A percentile compares a stretch with the other conserved stretches of the same genome.
phyloP scores from a whole-genome alignment of 1,139 yeast species.

The Taiozyma sp. region DNA sequence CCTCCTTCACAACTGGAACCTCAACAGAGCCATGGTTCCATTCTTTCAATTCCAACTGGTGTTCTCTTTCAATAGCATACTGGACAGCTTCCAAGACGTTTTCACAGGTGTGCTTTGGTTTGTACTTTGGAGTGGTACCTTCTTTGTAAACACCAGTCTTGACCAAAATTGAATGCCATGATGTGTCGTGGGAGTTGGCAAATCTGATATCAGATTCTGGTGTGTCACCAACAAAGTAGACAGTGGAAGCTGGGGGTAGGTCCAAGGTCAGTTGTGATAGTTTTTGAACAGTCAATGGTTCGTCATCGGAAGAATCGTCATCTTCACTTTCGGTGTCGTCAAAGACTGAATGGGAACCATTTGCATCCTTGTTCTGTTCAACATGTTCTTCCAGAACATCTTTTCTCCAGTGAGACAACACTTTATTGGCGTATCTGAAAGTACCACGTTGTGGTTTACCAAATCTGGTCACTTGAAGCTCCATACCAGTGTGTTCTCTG shows the following conservation, averaged over 20 bases:
- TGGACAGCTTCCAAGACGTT: conserved; percentile 78
- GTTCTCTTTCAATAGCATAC: conserved; percentile 79
- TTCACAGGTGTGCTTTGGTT: conserved; percentile 67
- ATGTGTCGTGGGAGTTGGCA: conserved; percentile 78
- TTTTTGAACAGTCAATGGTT: conserved; percentile 35
- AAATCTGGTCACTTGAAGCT: conserved; percentile 68
- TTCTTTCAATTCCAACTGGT: conserved; percentile 59
- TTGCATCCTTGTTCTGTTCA: conserved; percentile 34
- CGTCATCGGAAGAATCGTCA: conserved; percentile 28
- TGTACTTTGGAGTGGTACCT: conserved; percentile 71
- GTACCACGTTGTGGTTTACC: conserved; percentile 88
- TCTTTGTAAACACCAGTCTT: conserved; percentile 84
- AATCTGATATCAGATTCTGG: conserved; percentile 86
- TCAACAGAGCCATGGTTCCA: conserved; percentile 42
- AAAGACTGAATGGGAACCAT: conserved; percentile 12
- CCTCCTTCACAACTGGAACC: conserved; percentile 23
- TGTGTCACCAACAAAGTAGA: conserved; percentile 88
- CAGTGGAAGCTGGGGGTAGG: conserved; percentile 79
- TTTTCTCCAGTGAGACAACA: conserved; percentile 69
- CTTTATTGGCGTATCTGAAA: conserved; percentile 72
- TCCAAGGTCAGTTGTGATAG: conserved; percentile 38
- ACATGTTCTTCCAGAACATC: conserved; percentile 71
- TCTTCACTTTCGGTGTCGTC: conserved; percentile 26
- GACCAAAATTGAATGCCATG: conserved; percentile 81
- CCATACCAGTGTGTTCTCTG: conserved; percentile 75